phyloP scores from a whole-genome alignment of 345 rosid genomes.

The Salix purpurea region DNA sequence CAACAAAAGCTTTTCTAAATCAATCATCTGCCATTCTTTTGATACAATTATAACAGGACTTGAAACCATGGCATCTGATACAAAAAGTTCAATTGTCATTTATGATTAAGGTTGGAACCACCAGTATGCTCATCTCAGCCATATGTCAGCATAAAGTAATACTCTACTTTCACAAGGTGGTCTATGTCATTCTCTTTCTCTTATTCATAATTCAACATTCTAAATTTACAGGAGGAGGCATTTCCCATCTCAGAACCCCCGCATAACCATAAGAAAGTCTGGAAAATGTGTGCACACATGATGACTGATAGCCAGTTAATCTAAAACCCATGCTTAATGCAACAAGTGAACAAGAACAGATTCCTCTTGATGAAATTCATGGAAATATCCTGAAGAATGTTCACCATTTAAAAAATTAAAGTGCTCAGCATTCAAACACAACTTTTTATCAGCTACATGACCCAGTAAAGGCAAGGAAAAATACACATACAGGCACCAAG shows the following conservation, averaged over 20 bases:
- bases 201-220: background rate
- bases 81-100: background rate
- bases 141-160: background rate
- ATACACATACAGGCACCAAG: constrained; percentile 48
- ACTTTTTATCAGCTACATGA: background rate
- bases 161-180: background rate
- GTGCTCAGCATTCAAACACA: background rate
- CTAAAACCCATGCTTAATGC: background rate
- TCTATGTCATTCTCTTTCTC: background rate
- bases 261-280: background rate
- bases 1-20: background rate
- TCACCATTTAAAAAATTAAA: background rate
- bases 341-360: background rate
- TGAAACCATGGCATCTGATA: background rate
- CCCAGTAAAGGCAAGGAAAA: background rate
- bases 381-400: background rate
- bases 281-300: background rate
- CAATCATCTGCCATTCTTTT: background rate
- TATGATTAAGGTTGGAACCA: too few relatives aligned
- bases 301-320: background rate
- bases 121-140: background rate
- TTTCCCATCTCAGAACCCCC: background rate
- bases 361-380: background rate
- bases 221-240: background rate
- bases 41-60: background rate